These are phyloP conservation scores for Heterobasidion annosum DNA, from an alignment of 1,284 basidiomycete genomes.

Conservation along the genomic window DNA sequence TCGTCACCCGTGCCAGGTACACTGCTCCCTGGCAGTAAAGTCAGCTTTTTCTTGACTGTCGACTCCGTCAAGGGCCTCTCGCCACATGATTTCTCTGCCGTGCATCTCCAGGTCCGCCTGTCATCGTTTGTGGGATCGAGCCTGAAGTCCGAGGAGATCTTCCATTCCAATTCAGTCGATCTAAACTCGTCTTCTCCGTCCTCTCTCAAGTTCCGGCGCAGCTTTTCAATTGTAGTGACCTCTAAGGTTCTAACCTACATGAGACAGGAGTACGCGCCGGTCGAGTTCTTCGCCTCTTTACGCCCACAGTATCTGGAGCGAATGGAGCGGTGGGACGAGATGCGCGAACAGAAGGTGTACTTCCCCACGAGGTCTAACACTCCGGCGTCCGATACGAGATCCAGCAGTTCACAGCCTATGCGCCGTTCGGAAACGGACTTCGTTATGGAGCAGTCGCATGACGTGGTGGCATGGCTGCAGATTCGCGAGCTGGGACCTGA, in stretches of 20 bases:
- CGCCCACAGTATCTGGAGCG: conserved; percentile 79
- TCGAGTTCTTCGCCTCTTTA: conserved; percentile 83
- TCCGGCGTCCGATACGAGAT: conserved; percentile 17
- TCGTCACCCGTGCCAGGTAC: conserved; percentile 59
- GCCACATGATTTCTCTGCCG: conserved; percentile 74
- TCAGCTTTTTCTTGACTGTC: conserved; percentile 76
- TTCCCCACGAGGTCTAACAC: conserved; percentile 10
- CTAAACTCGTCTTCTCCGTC: conserved; percentile 65
- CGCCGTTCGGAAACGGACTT: conserved; percentile 89
- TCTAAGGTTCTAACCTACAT: conserved; percentile 70
- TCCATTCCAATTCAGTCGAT: conserved; percentile 68
- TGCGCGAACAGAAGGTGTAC: conserved; percentile 57
- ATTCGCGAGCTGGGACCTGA: conserved; percentile 81
- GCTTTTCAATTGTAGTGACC: conserved; percentile 71
- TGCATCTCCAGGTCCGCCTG: conserved; percentile 79
- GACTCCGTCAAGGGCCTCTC: conserved; percentile 85
- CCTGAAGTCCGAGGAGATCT: conserved; percentile 71
- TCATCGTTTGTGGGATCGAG: conserved; percentile 73
- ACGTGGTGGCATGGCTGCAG: conserved; percentile 81
- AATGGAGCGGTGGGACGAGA: conserved; percentile 86
- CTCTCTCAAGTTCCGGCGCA: conserved; percentile 73
- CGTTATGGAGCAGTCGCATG: conserved; percentile 82
- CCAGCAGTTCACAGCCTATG: conserved; percentile 52
- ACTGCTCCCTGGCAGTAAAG: conserved; percentile 64
- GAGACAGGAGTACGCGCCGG: conserved; percentile 65